Evolutionary conservation across 2,329 filamentous ascomycete genomes (phyloP).

Genomic region (Chaetomium strumarium): DNA sequence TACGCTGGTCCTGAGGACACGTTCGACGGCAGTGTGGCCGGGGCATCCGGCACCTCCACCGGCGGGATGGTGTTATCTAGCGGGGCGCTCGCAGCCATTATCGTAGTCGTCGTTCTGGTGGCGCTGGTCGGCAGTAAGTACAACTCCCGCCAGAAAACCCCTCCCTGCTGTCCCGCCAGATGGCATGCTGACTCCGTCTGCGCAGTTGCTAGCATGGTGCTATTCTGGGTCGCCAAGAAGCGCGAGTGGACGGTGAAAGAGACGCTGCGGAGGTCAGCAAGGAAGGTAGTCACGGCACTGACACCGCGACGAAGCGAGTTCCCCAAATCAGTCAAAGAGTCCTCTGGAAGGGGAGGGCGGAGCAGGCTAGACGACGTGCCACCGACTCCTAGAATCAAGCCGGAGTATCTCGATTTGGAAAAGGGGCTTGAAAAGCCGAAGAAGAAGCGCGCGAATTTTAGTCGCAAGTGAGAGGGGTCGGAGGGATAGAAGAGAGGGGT

Average conservation of each 20-base stretch:
- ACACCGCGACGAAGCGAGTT: slow-evolving; percentile 59
- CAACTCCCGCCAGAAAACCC: slow-evolving; percentile 14
- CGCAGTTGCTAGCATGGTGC: slow-evolving; percentile 55
- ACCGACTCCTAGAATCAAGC: slow-evolving; percentile 50
- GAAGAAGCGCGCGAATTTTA: slow-evolving; percentile 33
- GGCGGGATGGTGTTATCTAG: slow-evolving; percentile 59
- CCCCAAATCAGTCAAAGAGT: slow-evolving; percentile 50
- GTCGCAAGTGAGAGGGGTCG: slow-evolving; percentile 28
- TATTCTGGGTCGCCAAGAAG: slow-evolving; percentile 80
- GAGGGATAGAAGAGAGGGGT: background rate
- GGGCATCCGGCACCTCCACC: slow-evolving; percentile 58
- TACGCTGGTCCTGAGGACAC: slow-evolving; percentile 29
- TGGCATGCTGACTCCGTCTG: slow-evolving; percentile 17
- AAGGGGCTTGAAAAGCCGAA: slow-evolving; percentile 44
- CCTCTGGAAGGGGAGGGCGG: slow-evolving; percentile 31
- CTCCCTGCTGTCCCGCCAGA: slow-evolving; percentile 36
- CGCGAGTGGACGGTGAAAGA: slow-evolving; percentile 75
- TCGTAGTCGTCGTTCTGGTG: slow-evolving; percentile 62
- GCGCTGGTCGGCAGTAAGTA: slow-evolving; percentile 61
- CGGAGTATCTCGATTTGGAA: slow-evolving; percentile 55
- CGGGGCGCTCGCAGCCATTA: slow-evolving; percentile 67
- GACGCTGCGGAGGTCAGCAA: slow-evolving; percentile 62
- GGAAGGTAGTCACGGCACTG: slow-evolving; percentile 54
- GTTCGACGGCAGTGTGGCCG: slow-evolving; percentile 48
- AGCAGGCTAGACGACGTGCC: slow-evolving; percentile 51